A percentile compares a stretch with the other conserved stretches of the same genome.
phyloP scores from a whole-genome alignment of 2,329 filamentous ascomycete species.

The Cladosporium sp. region DNA sequence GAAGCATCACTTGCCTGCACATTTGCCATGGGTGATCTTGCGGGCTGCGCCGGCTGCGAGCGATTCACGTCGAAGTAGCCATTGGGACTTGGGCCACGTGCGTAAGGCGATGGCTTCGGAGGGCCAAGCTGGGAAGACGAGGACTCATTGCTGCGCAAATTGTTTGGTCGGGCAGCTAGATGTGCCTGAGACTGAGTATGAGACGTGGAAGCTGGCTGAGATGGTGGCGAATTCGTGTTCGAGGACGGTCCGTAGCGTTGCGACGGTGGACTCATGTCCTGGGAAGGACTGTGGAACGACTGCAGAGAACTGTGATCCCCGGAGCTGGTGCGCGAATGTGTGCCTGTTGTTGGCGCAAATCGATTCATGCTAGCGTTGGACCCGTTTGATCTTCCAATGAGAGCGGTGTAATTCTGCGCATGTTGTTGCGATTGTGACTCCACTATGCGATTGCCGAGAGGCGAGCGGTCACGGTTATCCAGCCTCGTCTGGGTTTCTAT shows the following conservation, averaged over 20 bases:
- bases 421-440: neutral
- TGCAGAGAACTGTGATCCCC: neutral
- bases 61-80: neutral
- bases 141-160: neutral
- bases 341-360: neutral
- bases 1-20: neutral
- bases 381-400: constrained; percentile 8
- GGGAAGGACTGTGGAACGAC: neutral
- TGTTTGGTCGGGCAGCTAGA: neutral
- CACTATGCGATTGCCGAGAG: constrained; percentile 12
- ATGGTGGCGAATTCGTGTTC: neutral
- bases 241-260: neutral
- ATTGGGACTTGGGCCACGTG: constrained; percentile 5
- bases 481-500: constrained; percentile 9
- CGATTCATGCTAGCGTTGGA: constrained; percentile 14
- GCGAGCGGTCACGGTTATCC: constrained; percentile 17
- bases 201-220: neutral
- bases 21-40: neutral
- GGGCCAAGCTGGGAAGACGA: constrained; percentile 4
- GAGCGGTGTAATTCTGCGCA: no score
- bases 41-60: neutral
- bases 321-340: constrained; percentile 1
- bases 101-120: constrained; percentile 4
- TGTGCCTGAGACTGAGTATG: neutral
- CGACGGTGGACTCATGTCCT: neutral